A percentile compares a stretch with the other conserved stretches of the same genome.
Conservation (phyloP, 495 filamentous ascomycete genomes). For the Lindgomyces ingoldianus region DNA sequence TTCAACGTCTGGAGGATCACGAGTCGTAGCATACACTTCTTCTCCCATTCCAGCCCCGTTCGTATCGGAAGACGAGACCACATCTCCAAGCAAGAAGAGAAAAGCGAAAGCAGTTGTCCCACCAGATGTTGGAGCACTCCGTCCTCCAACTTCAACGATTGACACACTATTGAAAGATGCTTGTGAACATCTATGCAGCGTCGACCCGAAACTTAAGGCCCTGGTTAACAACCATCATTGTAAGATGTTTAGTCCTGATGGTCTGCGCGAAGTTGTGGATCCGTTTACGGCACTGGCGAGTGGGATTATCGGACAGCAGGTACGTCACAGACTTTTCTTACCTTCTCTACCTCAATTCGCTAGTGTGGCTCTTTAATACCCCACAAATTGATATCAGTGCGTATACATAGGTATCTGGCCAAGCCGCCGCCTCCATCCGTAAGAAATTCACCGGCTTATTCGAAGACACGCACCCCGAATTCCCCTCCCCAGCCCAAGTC, state of each 20-base stretch:
- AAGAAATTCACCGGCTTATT: constrained; percentile 68
- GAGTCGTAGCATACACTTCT: constrained; percentile 58
- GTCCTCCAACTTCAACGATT: constrained; percentile 62
- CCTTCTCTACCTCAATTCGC: background rate
- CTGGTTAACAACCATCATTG: constrained; percentile 78
- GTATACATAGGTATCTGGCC: constrained; percentile 67
- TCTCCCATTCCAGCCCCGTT: constrained; percentile 23
- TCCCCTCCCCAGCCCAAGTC: constrained; percentile 78
- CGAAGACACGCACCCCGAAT: constrained; percentile 43
- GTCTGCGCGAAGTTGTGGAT: constrained; percentile 78
- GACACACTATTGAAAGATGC: constrained; percentile 76
- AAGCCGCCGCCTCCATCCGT: constrained; percentile 85
- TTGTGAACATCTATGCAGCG: constrained; percentile 70
- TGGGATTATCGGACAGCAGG: constrained; percentile 92
- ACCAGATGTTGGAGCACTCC: constrained; percentile 36
- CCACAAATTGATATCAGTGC: background rate
- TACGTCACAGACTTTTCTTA: constrained; percentile 25
- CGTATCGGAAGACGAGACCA: constrained; percentile 15
- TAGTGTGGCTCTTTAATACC: background rate
- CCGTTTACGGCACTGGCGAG: constrained; percentile 80
- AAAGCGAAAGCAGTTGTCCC: constrained; percentile 20
- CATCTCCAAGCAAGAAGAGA: constrained; percentile 59
- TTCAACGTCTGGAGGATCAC: constrained; percentile 74
- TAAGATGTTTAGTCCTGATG: constrained; percentile 74
- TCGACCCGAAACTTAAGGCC: constrained; percentile 71